Percentiles rank a stretch among this genome's conserved stretches.
These are phyloP conservation scores for Wickerhamiella pararugosa DNA, from an alignment of 1,139 yeast species.

Conservation along the genomic window DNA sequence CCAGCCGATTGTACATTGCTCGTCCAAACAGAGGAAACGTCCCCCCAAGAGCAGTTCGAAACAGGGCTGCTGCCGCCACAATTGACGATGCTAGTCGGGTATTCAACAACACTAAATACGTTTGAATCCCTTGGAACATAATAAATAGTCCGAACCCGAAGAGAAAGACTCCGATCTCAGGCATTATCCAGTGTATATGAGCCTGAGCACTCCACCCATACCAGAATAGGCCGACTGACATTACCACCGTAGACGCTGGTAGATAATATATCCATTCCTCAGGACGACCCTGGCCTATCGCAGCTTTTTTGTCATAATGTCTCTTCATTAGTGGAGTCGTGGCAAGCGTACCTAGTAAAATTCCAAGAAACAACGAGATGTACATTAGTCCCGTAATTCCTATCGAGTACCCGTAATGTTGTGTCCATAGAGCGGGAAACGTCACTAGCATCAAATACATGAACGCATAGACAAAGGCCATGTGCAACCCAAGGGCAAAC, in stretches of 20 bases:
- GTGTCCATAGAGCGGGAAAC: slow-evolving; percentile 39
- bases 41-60: slow-evolving; percentile 41
- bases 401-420: slow-evolving; percentile 31
- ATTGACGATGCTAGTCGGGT: slow-evolving; percentile 45
- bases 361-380: slow-evolving; percentile 38
- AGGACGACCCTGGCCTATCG: slow-evolving; percentile 15
- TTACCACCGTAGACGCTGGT: slow-evolving; percentile 30
- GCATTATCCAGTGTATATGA: slow-evolving; percentile 37
- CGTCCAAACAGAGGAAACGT: slow-evolving; percentile 49
- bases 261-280: slow-evolving; percentile 15
- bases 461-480: slow-evolving; percentile 53
- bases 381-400: slow-evolving; percentile 47
- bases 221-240: slow-evolving; percentile 41
- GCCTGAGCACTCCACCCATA: slow-evolving; percentile 51
- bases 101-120: slow-evolving; percentile 49
- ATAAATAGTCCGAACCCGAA: slow-evolving; percentile 45
- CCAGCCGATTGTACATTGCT: slow-evolving; percentile 34
- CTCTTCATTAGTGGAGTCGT: slow-evolving; percentile 33
- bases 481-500: slow-evolving; percentile 41
- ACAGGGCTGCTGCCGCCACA: slow-evolving; percentile 47
- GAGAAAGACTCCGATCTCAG: slow-evolving; percentile 38
- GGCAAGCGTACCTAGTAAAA: slow-evolving; percentile 29
- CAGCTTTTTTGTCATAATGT: slow-evolving; percentile 26
- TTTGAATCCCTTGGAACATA: slow-evolving; percentile 44
- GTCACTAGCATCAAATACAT: slow-evolving; percentile 46